Base-by-base conservation (phyloP, 78 protist genomes). In the Dictyostelium purpureum region DNA sequence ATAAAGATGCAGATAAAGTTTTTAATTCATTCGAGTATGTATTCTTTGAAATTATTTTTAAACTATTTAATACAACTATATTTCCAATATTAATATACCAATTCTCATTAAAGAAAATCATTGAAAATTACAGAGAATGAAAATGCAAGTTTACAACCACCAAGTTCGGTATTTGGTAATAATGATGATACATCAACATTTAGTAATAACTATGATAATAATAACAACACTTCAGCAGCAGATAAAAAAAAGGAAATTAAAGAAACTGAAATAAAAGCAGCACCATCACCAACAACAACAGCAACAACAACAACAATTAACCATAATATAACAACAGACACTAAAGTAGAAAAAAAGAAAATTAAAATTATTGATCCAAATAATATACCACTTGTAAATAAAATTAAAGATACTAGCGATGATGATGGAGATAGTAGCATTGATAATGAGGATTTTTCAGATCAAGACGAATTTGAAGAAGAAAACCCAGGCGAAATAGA, bases 71-170 rank as follows among this genome's bases (percentile, higher is more conserved):
- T 0, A 38, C 35, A 24, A 37, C 21, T 18, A 10, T 3, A 38
- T 35, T 2, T 10, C 7, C 52, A 37, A 56, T 77, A 71, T 47
- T 45, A 43, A 26, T 10, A 71, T 28, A 6, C 37, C 35, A 11
- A 43, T 71, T 26, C 21, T 35, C 43, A 24, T 21, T 28, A 37
- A 33, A 85, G 92, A 45, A 52, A 70, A 73, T 54, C 51, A 31
- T 73, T 85, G 42, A 76, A 24, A 4, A 85, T 85, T 59, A 57
- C 49, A 40, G 92, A 85, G 43, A 85, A 85, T 61, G 82, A 59
- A 47, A 28, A 40, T 57, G 92, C 92, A 59, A 47, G 56, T 47
- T 37, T 71, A n/a, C 40, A 37, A 28, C 92, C 92, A 38, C 51
- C 79, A n/a, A 45, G 42, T 73, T 28, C 26, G 16, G 31, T 6